Conservation (phyloP, 305 asterid species). For the Fraxinus velutina region DNA sequence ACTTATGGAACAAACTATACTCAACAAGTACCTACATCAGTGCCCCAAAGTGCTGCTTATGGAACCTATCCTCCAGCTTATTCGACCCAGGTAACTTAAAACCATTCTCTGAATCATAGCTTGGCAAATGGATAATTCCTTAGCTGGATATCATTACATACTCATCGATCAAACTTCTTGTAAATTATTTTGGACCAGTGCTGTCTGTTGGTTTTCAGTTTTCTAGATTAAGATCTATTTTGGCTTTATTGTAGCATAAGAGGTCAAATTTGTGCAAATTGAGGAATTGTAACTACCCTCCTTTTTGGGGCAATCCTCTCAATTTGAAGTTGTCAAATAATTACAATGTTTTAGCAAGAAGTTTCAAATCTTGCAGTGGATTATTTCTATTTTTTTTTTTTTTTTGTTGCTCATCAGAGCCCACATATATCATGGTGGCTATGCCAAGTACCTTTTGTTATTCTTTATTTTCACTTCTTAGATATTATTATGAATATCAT, state of each 20-base stretch:
- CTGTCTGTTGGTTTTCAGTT: not conserved
- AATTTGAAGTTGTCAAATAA: not conserved
- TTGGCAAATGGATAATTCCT: constrained; percentile 12
- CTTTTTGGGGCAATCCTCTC: not conserved
- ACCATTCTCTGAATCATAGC: not conserved
- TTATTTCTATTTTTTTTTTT: not conserved
- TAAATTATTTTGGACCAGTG: not conserved
- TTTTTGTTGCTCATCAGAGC: not conserved
- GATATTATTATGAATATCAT: not conserved
- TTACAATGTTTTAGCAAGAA: not conserved
- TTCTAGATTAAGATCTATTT: not conserved
- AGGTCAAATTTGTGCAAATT: not conserved
- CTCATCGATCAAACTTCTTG: not conserved
- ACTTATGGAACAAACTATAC: constrained; percentile 46
- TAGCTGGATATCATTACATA: not conserved
- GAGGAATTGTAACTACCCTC: not conserved
- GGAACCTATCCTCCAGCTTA: constrained; percentile 81
- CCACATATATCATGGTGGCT: not conserved
- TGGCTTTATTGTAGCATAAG: not conserved
- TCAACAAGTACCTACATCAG: constrained; percentile 64
- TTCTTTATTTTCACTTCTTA: not conserved
- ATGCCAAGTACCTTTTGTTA: not conserved
- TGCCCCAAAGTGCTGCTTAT: constrained; percentile 68
- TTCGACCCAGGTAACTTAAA: constrained; percentile 63
- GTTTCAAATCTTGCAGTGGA: not conserved